A percentile compares a stretch with the other conserved stretches of the same genome.
These are phyloP conservation scores for Leccinum pachyderme DNA, from an alignment of 1,284 basidiomycete species.

Conservation along the genomic window DNA sequence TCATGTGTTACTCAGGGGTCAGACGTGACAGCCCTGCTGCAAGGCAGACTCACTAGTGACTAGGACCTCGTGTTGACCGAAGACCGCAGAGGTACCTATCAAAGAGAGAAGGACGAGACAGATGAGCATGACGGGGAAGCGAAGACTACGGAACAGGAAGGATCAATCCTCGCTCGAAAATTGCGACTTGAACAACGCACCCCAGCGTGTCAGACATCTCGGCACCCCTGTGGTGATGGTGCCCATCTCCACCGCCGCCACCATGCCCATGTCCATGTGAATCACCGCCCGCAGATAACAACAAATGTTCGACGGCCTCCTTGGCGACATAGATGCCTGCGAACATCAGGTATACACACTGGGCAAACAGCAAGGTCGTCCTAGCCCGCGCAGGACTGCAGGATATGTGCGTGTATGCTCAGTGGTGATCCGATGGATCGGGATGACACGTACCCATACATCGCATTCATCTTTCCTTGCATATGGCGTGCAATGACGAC, in stretches of 20 bases:
- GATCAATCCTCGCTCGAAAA: neutral
- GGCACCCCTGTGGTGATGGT: constrained; percentile 59
- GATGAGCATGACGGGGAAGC: constrained; percentile 65
- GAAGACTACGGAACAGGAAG: constrained; percentile 45
- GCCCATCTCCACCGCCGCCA: constrained; percentile 26
- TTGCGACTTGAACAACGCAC: constrained; percentile 28
- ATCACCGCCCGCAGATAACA: constrained; percentile 54
- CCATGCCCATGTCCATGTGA: constrained; percentile 27
- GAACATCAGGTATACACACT: constrained; percentile 88
- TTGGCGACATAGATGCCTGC: constrained; percentile 91
- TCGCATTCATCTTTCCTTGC: constrained; percentile 28
- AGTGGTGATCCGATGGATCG: neutral
- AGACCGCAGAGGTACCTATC: constrained; percentile 33
- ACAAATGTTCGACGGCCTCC: constrained; percentile 83
- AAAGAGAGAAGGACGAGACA: constrained; percentile 57
- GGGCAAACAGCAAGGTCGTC: constrained; percentile 82
- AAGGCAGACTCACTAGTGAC: constrained; percentile 22
- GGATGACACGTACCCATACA: constrained; percentile 27
- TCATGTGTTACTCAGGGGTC: neutral
- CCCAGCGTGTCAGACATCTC: constrained; percentile 42
- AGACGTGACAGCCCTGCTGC: neutral
- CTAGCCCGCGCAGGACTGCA: constrained; percentile 69
- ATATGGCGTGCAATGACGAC: constrained; percentile 23
- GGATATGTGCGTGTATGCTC: neutral
- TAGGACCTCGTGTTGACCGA: constrained; percentile 34